Evolutionary conservation across 202 grass and related monocot species (phyloP).

Genomic region (Setaria viridis): DNA sequence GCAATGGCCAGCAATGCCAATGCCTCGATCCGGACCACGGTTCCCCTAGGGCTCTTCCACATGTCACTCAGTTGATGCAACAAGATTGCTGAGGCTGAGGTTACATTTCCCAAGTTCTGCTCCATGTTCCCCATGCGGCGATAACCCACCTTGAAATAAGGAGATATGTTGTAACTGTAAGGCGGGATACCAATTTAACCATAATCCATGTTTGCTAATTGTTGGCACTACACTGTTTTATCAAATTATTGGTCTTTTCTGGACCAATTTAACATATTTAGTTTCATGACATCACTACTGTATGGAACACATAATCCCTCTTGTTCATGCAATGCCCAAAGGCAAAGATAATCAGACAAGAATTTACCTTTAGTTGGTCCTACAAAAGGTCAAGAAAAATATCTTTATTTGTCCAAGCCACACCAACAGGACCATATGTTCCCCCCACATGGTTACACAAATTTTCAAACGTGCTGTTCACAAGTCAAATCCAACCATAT

Average conservation of each 20-base stretch:
- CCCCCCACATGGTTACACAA: no score
- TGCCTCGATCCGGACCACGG: slow-evolving; percentile 18
- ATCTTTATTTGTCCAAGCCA: no score
- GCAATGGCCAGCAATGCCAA: background rate
- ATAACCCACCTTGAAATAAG: slow-evolving; percentile 7
- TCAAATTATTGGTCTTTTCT: background rate
- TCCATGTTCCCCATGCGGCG: slow-evolving; percentile 21
- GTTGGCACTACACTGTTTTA: background rate
- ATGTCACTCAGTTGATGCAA: slow-evolving; percentile 52
- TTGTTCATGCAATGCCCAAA: no score
- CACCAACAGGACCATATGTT: no score
- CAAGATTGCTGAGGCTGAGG: background rate
- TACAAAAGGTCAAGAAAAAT: no score
- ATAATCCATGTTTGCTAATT: background rate
- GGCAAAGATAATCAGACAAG: no score
- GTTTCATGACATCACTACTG: background rate
- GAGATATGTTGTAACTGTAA: background rate
- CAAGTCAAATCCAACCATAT: no score
- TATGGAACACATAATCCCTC: no score
- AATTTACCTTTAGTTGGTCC: no score
- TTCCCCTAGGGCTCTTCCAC: slow-evolving; percentile 24
- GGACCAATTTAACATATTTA: background rate
- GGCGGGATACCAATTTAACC: background rate
- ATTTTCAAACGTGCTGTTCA: no score
- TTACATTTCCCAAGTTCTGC: background rate